Base-by-base conservation (phyloP, 495 filamentous ascomycete genomes). In the Trypethelium eluteriae region DNA sequence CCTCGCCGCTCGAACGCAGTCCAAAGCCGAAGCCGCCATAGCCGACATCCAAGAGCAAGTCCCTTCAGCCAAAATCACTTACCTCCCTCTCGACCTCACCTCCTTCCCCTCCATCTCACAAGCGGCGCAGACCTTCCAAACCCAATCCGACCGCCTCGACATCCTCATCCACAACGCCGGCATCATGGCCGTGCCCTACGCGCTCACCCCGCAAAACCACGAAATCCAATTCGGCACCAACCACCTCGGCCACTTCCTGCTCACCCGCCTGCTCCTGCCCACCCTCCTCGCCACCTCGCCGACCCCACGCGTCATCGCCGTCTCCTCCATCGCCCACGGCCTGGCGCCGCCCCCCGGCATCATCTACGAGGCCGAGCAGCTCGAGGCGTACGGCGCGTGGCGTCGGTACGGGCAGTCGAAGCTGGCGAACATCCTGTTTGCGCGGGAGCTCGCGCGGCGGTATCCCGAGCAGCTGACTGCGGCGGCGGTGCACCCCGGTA, bases 141-240 rank as follows among this genome's bases (percentile, higher is more conserved):
- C 76, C 6, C 73, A 81, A 10, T 77, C 78, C 39, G 72, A 77
- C 75, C 77, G 79, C 0, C 75, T 83, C 39, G 80, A 82, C 69
- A 71, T 80, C 36, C 76, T 93, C 2, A 78, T 91, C 41, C 83
- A 85, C 75, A 92, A 91, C 69, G 88, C 89, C 2, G 88, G 87
- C 44, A 81, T 89, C 67, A 87, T 89, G 84, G 84, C 77, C 0
- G 66, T 80, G 6, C 78, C 82, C 0, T 77, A 72, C 7, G 70
- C 71, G 0, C 68, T 76, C 1, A 87, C 86, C 0, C 71, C 78
- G 3, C 85, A 90, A 32, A 86, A 88, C n/a, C 87, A 85, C 71
- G 88, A 92, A 71, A 79, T 85, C 39, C 85, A 89, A 65, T 85
- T 91, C 66, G 86, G 84, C n/a, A 86, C 84, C 3, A 92, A 92